Percentiles rank a stretch among this genome's conserved stretches.
Evolutionary conservation across 768 basidiomycete genomes (phyloP).

Genomic region (Boletus tylopilopsis): DNA sequence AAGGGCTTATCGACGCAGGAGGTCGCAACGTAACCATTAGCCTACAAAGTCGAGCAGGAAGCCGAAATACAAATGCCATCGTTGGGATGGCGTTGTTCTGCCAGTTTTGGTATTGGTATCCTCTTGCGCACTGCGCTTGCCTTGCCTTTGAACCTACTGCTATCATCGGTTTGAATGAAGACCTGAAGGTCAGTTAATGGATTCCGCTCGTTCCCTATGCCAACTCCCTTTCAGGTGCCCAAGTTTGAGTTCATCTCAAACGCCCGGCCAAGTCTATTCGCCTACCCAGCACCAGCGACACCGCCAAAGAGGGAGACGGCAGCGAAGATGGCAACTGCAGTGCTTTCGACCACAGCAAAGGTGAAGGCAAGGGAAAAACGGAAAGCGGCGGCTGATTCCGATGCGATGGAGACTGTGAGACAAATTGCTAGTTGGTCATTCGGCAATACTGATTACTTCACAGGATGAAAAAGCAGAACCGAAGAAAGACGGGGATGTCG

Average conservation of each 20-base stretch:
- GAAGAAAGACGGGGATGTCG: conserved; percentile 62
- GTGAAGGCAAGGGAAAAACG: conserved; percentile 94
- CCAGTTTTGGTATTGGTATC: conserved; percentile 99
- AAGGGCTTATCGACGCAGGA: conserved; percentile 97
- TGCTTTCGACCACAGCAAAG: conserved; percentile 95
- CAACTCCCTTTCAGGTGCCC: conserved; percentile 62
- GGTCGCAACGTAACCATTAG: conserved; percentile 95
- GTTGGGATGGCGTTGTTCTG: conserved; percentile 98
- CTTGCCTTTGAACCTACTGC: conserved; percentile 95
- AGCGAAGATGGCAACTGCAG: conserved; percentile 89
- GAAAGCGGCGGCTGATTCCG: conserved; percentile 80
- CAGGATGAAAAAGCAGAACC: conserved; percentile 54
- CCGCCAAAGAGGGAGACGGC: conserved; percentile 91
- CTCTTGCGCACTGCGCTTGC: conserved; percentile 88
- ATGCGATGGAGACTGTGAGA: conserved; percentile 79
- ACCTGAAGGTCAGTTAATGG: conserved; percentile 62
- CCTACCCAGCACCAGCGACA: conserved; percentile 83
- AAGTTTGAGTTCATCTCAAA: conserved; percentile 91
- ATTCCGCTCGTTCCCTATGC: not conserved
- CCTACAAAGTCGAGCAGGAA: conserved; percentile 89
- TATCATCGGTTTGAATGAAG: conserved; percentile 85
- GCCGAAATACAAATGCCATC: conserved; percentile 88
- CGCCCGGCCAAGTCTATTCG: conserved; percentile 86
- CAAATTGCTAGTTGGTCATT: not conserved
- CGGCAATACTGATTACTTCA: conserved; percentile 12